Evolutionary conservation across 2,329 filamentous ascomycete genomes (phyloP), one percentile per base, ranked within the genome.

Genomic region (Fusarium bulbicola): DNA sequence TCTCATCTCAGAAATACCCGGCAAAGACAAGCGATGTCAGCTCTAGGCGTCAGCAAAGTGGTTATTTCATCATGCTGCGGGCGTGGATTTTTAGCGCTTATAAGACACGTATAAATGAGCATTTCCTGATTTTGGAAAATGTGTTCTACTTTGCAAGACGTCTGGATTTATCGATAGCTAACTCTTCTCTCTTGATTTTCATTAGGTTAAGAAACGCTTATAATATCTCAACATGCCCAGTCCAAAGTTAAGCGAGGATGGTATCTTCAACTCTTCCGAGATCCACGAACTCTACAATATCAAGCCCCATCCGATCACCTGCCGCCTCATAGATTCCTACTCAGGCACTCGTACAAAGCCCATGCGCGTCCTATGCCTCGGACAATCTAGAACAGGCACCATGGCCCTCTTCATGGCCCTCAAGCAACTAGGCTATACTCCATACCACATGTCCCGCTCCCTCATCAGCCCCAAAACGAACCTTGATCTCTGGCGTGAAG

Each of bases 351-450:
- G 63, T 6, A 72, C 70, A 3, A 65, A 70, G 18, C 60, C 73
- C 6, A 74, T 75, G 66, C 63, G 66, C 7, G 43, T 75, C 11
- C 26, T 75, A 14, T 75, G 73, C 12, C 66, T 75, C 10, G 70
- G 63, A 1, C 70, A 75, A 37, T 74, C 73, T 16, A 45, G 60
- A 21, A 72, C 66, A 40, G 63, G 66, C 1, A 72, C 66, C 5
- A 53, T 40, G 46, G 26, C 70, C 3, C 21, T 71, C 34, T 50
- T 63, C 36, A 50, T 46, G 3, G 70, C 66, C 20, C 70, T 75
- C 1, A 47, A 68, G 34, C 53, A 49, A 13, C 50, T 75, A 3
- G 73, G 63, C 7, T 75, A 74, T 26, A 71, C 60, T 0, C 70
- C 73, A 7, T 74, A 74, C 30, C 66, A 73, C 20, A 56, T 74